These are phyloP conservation scores for Penicillium sp. DNA, from an alignment of 2,329 filamentous ascomycete species.

Conservation along the genomic window DNA sequence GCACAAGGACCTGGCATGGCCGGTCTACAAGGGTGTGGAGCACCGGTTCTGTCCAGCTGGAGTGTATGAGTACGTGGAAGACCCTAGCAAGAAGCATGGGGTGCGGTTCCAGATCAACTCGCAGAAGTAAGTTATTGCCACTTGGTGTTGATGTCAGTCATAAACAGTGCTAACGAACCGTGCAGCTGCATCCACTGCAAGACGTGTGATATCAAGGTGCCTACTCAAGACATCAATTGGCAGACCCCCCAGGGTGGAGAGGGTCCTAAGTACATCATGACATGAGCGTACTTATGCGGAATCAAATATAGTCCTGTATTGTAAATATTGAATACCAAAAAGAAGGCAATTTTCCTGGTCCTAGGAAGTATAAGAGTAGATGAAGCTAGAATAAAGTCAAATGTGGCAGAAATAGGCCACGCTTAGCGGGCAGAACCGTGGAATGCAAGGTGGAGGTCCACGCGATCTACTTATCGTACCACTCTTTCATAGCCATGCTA, in stretches of 20 bases:
- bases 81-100: slow-evolving; percentile 75
- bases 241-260: slow-evolving; percentile 89
- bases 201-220: slow-evolving; percentile 98
- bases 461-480: slow-evolving; percentile 8
- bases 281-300: slow-evolving; percentile 29
- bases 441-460: slow-evolving; percentile 24
- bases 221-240: slow-evolving; percentile 96
- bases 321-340: slow-evolving; percentile 14
- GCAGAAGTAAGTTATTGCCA: slow-evolving; percentile 70
- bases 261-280: slow-evolving; percentile 62
- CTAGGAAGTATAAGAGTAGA: not conserved
- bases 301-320: slow-evolving; percentile 6
- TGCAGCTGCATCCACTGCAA: slow-evolving; percentile 96
- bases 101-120: slow-evolving; percentile 97
- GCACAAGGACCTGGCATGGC: slow-evolving; percentile 77
- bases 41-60: slow-evolving; percentile 96
- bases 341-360: slow-evolving; percentile 2
- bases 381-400: not conserved
- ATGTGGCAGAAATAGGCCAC: not conserved
- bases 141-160: not conserved
- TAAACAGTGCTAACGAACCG: slow-evolving; percentile 14
- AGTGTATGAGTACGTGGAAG: slow-evolving; percentile 97
- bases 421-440: slow-evolving; percentile 22
- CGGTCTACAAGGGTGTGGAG: slow-evolving; percentile 84
- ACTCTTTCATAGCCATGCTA: not conserved